Base-by-base conservation (phyloP, 768 basidiomycete genomes). In the Lactifluus subvellereus region DNA sequence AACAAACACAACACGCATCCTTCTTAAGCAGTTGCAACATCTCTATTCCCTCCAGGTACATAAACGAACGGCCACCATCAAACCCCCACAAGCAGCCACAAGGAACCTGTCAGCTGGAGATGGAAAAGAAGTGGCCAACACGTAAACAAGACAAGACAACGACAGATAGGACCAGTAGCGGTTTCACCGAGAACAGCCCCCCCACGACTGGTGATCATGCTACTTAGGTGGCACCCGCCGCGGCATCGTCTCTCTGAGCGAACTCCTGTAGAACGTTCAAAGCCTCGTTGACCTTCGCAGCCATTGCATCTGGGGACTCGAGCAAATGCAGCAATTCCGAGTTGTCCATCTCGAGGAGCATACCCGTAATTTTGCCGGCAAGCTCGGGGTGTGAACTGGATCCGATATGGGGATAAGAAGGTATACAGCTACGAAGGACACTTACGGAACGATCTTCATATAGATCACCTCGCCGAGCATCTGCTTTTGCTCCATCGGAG, bases 311-410 rank as follows among this genome's bases (percentile, higher is more conserved):
- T 22, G 79, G 77, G 59, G 85, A 78, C 64, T 96, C 94, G 69
- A 98, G 77, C 54, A 99, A 84, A 77, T 91, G 88, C 33, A 98
- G 78, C 55, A 99, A 82, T 77, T 98, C 97, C 53, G 81, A 72
- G 77, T 96, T 96, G 75, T 98, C 95, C 96, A 99, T 98, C 84
- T 99, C 95, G 67, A 98, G 84, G 72, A 98, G 80, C 95, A 98
- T 98, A 60, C 94, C 95, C 49, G 95, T 98, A 75, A 98, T 97
- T 83, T 98, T 98, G 65, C 97, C 97, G 67, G 97, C 94, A 72
- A 97, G 80, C 22, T 96, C 95, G 61, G 94, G 92, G 70, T 98
- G 88, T 7, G 61, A 22, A 61, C 86, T 74, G 27, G 88, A 92
- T 72, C 52, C 62, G 59, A 27, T 60, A 50, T 57, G 72, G 50